Conservation (phyloP, 805 yeast species). For the Metschnikowia santaceciliae region DNA sequence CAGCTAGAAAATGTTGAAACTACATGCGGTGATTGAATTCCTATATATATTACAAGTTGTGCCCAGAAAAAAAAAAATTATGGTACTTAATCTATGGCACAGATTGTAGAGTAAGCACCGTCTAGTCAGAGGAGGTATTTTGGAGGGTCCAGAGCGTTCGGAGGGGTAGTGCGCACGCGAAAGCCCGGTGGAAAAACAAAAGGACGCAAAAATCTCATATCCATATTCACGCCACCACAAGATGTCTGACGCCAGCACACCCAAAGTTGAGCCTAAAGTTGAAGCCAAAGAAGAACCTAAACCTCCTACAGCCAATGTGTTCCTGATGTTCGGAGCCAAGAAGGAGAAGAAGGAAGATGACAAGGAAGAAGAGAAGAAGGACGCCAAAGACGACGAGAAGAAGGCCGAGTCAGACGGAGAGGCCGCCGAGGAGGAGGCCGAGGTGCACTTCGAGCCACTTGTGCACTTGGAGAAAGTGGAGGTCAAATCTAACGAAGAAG, state of each 20-base stretch:
- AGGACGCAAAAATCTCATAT: background rate
- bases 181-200: background rate
- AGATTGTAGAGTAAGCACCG: background rate
- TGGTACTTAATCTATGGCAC: background rate
- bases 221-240: background rate
- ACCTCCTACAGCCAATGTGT: conserved; percentile 79
- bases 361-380: conserved; percentile 29
- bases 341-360: conserved; percentile 57
- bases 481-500: conserved; percentile 91
- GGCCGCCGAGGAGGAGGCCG: conserved; percentile 60
- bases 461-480: conserved; percentile 95
- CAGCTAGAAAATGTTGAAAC: background rate
- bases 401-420: conserved; percentile 53
- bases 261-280: conserved; percentile 19
- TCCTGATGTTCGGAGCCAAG: conserved; percentile 94
- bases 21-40: background rate
- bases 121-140: background rate
- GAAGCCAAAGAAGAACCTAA: conserved; percentile 38
- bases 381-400: conserved; percentile 28
- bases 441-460: conserved; percentile 93
- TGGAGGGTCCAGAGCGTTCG: background rate
- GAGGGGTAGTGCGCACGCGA: conserved; percentile 6
- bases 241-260: conserved; percentile 5
- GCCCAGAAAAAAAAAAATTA: background rate
- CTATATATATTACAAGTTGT: background rate